phyloP scores from a whole-genome alignment of 2,329 filamentous ascomycete genomes.

The Pestalotiopsis fici region DNA sequence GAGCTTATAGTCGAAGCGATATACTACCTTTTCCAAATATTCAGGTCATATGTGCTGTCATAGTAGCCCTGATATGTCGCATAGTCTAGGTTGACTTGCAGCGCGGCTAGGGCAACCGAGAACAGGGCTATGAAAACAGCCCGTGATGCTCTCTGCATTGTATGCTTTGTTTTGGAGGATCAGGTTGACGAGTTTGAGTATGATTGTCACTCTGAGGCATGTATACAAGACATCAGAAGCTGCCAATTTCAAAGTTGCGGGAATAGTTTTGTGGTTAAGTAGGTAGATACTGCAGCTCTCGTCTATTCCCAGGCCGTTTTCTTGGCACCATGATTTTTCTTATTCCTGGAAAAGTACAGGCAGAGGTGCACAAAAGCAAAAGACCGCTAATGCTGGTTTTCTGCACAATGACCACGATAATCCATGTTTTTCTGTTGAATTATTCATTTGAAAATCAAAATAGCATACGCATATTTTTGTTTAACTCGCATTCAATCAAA shows the following conservation, averaged over 20 bases:
- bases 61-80: constrained; percentile 43
- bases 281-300: not conserved
- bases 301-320: not conserved
- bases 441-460: too few species aligned
- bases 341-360: not conserved
- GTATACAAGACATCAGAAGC: too few species aligned
- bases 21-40: constrained; percentile 47
- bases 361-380: not conserved
- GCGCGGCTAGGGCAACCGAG: not conserved
- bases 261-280: not conserved
- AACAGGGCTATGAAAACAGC: not conserved
- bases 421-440: not conserved
- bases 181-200: too few species aligned
- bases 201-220: too few species aligned
- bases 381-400: not conserved
- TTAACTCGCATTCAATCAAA: too few species aligned
- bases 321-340: not conserved
- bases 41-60: constrained; percentile 37
- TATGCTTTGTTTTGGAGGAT: not conserved
- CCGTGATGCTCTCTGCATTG: not conserved
- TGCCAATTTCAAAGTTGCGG: too few species aligned
- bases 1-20: not conserved
- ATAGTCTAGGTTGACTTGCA: constrained; percentile 46
- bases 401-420: not conserved
- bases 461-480: too few species aligned